Conservation (phyloP, 2,329 filamentous ascomycete species). For the Paracorniculantispora psalliotae region DNA sequence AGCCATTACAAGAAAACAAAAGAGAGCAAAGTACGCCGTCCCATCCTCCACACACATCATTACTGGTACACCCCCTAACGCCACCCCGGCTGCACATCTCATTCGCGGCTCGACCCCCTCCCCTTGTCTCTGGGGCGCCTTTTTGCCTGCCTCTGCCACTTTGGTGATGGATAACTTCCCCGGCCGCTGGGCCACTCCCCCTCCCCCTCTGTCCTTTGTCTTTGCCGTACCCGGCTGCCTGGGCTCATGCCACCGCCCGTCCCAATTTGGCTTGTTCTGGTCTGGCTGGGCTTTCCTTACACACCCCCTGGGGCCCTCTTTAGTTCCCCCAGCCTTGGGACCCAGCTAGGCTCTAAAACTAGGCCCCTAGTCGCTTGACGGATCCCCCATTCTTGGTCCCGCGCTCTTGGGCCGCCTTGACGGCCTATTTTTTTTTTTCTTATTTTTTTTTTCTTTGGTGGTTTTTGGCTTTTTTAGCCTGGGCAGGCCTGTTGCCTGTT, state of each 20-base stretch:
- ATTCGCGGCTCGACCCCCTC: slow-evolving; percentile 6
- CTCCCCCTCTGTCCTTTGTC: neutral
- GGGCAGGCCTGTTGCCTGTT: too few relatives aligned
- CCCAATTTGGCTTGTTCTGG: slow-evolving; percentile 24
- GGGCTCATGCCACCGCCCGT: slow-evolving; percentile 31
- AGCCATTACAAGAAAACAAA: neutral
- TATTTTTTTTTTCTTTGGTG: neutral
- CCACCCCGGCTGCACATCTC: slow-evolving; percentile 6
- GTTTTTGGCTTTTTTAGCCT: neutral
- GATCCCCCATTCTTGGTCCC: slow-evolving; percentile 9
- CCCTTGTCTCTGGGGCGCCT: neutral
- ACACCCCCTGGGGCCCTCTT: too few relatives aligned
- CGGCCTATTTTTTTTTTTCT: neutral
- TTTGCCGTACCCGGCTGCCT: slow-evolving; percentile 11
- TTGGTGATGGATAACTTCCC: too few relatives aligned
- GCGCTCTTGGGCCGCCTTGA: slow-evolving; percentile 11
- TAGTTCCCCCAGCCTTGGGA: too few relatives aligned
- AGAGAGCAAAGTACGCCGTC: neutral
- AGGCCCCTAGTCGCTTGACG: slow-evolving; percentile 4
- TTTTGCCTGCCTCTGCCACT: neutral
- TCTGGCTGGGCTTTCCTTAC: too few relatives aligned
- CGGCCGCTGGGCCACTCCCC: too few relatives aligned
- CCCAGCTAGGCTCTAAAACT: neutral
- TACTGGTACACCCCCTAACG: neutral
- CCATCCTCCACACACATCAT: too few relatives aligned